Base-by-base conservation (phyloP, 345 rosid genomes). In the Citrus reticulata region DNA sequence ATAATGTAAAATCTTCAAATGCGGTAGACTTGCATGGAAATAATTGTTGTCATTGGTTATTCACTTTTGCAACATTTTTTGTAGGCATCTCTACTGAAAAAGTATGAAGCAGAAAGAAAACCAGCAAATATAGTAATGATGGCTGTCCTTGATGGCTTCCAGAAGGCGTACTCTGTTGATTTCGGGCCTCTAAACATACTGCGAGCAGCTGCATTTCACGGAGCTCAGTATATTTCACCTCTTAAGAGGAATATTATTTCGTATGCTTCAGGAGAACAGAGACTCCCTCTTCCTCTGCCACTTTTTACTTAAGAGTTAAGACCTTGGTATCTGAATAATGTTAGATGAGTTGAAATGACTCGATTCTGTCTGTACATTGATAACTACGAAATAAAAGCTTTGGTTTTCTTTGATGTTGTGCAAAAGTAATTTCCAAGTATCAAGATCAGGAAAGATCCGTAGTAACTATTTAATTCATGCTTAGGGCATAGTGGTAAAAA, bases 121-220 rank as follows among this genome's bases (percentile, higher is more conserved):
- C 91, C 93, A 34, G 89, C 92, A 51, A 93, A 95, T 72, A 39
- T 91, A 7, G 79, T 88, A 39, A 96, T 95, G 99, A 92, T 95
- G 95, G 97, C 94, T 5, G 84, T 92, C 27, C 87, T 95, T 66
- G 99, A 95, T 63, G 97, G 97, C 24, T 86, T 92, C 80, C 99
- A 96, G 86, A 96, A 91, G 88, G 90, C 90, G 51, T 94, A 93
- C 79, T 81, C 97, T 0, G 88, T 93, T 29, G 93, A 96, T 75
- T 90, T 94, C 4, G 97, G 97, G 58, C 99, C 97, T 27, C 78
- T 95, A 49, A 95, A 95, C 79, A 74, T 90, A 25, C 34, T 94
- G 62, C 86, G 99, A 78, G 98, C 98, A 11, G 92, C 97, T 58
- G 98, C 94, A 1, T 90, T 95, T 73, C 89, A 91, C 25, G 97